Evolutionary conservation across 2,329 filamentous ascomycete species (phyloP).

Genomic region (Achaetomium macrosporum): DNA sequence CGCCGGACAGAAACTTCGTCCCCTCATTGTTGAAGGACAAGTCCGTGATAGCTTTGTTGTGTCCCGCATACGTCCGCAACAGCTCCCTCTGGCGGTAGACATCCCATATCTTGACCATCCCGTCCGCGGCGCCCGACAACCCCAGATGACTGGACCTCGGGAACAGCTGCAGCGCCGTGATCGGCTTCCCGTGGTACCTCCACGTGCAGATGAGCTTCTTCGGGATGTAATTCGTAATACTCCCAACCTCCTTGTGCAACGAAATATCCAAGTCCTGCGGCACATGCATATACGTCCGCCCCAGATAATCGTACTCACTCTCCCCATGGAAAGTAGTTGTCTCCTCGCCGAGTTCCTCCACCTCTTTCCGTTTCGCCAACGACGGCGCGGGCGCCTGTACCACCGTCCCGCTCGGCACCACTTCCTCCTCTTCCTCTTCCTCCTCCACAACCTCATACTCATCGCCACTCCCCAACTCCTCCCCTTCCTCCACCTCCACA

Average conservation of each 20-base stretch:
- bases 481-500: constrained; percentile 63
- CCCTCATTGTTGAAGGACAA: constrained; percentile 80
- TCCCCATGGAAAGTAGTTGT: constrained; percentile 82
- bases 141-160: constrained; percentile 81
- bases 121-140: constrained; percentile 83
- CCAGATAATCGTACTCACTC: constrained; percentile 85
- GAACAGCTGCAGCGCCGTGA: constrained; percentile 87
- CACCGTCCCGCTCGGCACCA: constrained; percentile 59
- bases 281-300: constrained; percentile 95
- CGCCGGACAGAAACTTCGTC: constrained; percentile 80
- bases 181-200: constrained; percentile 76
- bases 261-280: constrained; percentile 86
- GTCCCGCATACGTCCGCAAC: constrained; percentile 84
- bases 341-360: constrained; percentile 61
- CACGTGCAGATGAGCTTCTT: constrained; percentile 91
- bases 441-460: constrained; percentile 74
- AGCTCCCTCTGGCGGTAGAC: constrained; percentile 86
- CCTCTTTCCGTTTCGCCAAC: constrained; percentile 50
- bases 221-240: constrained; percentile 82
- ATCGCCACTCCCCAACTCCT: constrained; percentile 69
- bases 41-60: constrained; percentile 85
- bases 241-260: constrained; percentile 72
- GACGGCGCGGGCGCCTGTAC: constrained; percentile 51
- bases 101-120: constrained; percentile 90
- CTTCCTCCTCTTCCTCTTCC: constrained; percentile 65